Evolutionary conservation across 352 stramenopile genomes (phyloP).

Genomic region (Pythium rishiriense): DNA sequence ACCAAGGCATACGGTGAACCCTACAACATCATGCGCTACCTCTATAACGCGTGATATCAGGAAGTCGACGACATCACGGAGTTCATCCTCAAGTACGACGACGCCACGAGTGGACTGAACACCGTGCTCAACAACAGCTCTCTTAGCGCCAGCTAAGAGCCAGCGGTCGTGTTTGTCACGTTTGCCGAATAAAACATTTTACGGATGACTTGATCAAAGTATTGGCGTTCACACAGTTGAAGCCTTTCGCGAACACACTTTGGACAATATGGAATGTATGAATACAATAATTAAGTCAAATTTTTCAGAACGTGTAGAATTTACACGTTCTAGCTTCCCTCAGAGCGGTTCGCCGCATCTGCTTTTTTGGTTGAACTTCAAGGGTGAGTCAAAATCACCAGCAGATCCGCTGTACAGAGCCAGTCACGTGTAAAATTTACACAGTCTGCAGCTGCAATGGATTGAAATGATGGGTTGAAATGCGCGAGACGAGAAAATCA

Average conservation of each 20-base stretch:
- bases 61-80: slow-evolving; percentile 10
- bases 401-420: neutral
- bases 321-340: slow-evolving; percentile 12
- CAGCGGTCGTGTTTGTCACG: too few relatives aligned
- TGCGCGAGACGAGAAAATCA: neutral
- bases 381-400: slow-evolving; percentile 12
- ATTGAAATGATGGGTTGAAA: neutral
- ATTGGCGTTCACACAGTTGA: too few relatives aligned
- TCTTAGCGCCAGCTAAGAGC: too few relatives aligned
- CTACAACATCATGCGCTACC: slow-evolving; percentile 14
- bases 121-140: slow-evolving; percentile 6
- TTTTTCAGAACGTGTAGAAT: slow-evolving; percentile 9
- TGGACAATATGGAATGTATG: slow-evolving; percentile 6
- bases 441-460: neutral
- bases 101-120: slow-evolving; percentile 14
- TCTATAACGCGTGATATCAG: slow-evolving; percentile 10
- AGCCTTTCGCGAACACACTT: neutral
- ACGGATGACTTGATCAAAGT: too few relatives aligned
- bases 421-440: slow-evolving; percentile 19
- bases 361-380: slow-evolving; percentile 11
- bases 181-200: too few relatives aligned
- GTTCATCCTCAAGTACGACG: slow-evolving; percentile 17
- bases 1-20: slow-evolving; percentile 11
- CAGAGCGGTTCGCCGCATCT: slow-evolving; percentile 2
- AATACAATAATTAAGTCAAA: slow-evolving; percentile 10